Evolutionary conservation across 2,329 filamentous ascomycete genomes (phyloP), one percentile per base, ranked within the genome.

Genomic region (Aureobasidium leucospermi): DNA sequence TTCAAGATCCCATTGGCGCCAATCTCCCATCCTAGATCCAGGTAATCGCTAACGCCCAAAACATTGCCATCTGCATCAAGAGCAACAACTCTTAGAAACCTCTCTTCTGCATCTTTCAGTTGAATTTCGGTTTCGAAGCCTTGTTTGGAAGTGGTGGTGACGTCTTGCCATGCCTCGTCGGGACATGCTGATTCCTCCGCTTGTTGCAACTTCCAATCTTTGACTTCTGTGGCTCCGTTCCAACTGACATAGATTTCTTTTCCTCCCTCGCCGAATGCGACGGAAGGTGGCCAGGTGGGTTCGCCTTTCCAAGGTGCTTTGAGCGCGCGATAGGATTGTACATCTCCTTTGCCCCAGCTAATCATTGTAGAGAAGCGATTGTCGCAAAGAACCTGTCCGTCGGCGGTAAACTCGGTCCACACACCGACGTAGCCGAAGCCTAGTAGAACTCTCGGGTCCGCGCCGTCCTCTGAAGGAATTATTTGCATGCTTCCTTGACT

Each of bases 351-450:
- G 58, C 63, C 69, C 41, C 62, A 65, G 39, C 61, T 62, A 1
- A 65, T 67, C 42, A 69, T 70, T 48, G 65, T 66, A 15, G 70
- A 74, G 48, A 77, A 73, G 55, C 78, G 75, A 0, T 74, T 71
- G 47, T 76, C 73, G 58, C 75, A 74, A 9, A 79, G 67, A 2
- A 75, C 66, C 4, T 70, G 67, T 32, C 76, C 76, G 32, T 72
- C 66, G 19, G 65, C 55, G 0, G 70, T 62, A 64, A 71, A 81
- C 64, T 84, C 81, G 11, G 75, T 79, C 59, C 75, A 76, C 0
- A 77, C 75, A 0, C 78, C 76, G 9, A 73, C 73, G 15, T 77
- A 76, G 13, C 81, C 82, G 80, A 81, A 85, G 60, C 81, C 80
- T 32, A 85, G 75, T 10, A 67, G 45, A 11, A 68, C 46, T 19